These are phyloP conservation scores for Fulvia fulva DNA, from an alignment of 2,329 filamentous ascomycete species.

Conservation along the genomic window DNA sequence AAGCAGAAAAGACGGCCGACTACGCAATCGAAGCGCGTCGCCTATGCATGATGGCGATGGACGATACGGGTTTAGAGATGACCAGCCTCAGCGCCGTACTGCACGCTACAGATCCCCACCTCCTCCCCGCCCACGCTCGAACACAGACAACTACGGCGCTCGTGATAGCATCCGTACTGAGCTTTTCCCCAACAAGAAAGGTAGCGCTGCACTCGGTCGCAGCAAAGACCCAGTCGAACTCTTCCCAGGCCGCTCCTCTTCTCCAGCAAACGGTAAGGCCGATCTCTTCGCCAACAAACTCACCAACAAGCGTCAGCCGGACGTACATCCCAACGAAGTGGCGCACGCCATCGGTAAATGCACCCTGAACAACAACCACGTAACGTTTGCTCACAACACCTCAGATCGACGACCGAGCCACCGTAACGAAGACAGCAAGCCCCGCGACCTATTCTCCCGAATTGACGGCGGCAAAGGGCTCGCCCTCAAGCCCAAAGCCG, in stretches of 20 bases:
- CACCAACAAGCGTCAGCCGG: conserved; percentile 44
- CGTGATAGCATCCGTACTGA: conserved; percentile 36
- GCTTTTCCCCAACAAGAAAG: conserved; percentile 35
- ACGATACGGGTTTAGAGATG: conserved; percentile 47
- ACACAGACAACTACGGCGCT: conserved; percentile 22
- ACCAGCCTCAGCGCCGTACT: conserved; percentile 44
- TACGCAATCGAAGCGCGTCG: conserved; percentile 59
- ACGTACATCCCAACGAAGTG: conserved; percentile 28
- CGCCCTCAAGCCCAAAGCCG: conserved; percentile 10
- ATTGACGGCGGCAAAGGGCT: conserved; percentile 16
- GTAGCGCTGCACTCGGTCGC: conserved; percentile 10
- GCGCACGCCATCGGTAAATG: conserved; percentile 25
- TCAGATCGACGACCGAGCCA: conserved; percentile 14
- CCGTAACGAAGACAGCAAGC: conserved; percentile 3
- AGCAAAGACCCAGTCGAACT: conserved; percentile 17
- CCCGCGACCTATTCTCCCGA: conserved; percentile 20
- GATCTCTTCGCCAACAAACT: conserved; percentile 39
- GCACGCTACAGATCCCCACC: conserved; percentile 43
- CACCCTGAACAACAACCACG: conserved; percentile 20
- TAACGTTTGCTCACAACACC: conserved; percentile 16
- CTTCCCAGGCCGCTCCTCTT: conserved; percentile 25
- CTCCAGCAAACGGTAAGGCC: conserved; percentile 10
- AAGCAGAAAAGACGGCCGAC: conserved; percentile 38
- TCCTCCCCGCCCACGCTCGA: conserved; percentile 26
- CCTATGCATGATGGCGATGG: conserved; percentile 49